These are phyloP conservation scores for Lentinula sp. DNA, from an alignment of 768 basidiomycete genomes.

Conservation along the genomic window DNA sequence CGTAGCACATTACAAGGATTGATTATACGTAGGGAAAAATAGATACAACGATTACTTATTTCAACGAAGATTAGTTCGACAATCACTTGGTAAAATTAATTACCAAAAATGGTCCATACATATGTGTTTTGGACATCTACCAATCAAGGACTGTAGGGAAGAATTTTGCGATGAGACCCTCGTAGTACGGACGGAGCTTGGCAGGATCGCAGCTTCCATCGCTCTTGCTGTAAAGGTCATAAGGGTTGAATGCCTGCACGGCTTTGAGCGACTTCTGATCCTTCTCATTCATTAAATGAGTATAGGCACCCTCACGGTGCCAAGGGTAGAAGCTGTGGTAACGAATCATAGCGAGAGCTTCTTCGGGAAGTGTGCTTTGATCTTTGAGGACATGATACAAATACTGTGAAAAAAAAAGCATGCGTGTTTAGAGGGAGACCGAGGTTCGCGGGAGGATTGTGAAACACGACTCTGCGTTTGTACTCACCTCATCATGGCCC, in stretches of 20 bases:
- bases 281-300: conserved; percentile 69
- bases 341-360: conserved; percentile 86
- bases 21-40: background rate
- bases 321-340: conserved; percentile 90
- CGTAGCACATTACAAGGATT: background rate
- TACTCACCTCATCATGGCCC: conserved; percentile 83
- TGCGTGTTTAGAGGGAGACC: background rate
- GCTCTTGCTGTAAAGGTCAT: conserved; percentile 89
- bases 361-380: conserved; percentile 74
- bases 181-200: conserved; percentile 77
- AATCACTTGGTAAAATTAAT: background rate
- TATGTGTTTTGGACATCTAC: conserved; percentile 31
- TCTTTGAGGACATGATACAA: conserved; percentile 79
- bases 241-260: conserved; percentile 86
- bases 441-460: background rate
- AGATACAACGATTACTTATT: background rate
- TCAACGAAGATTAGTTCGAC: background rate
- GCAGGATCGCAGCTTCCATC: conserved; percentile 60
- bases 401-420: conserved; percentile 41
- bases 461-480: conserved; percentile 7
- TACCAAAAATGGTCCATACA: no score
- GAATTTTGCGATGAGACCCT: conserved; percentile 75
- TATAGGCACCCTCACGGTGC: conserved; percentile 87
- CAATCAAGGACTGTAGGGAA: conserved; percentile 81
- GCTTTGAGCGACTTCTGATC: conserved; percentile 62